A percentile compares a stretch with the other conserved stretches of the same genome.
Evolutionary conservation across 495 filamentous ascomycete genomes (phyloP).

Genomic region (Chaetomium tenue): DNA sequence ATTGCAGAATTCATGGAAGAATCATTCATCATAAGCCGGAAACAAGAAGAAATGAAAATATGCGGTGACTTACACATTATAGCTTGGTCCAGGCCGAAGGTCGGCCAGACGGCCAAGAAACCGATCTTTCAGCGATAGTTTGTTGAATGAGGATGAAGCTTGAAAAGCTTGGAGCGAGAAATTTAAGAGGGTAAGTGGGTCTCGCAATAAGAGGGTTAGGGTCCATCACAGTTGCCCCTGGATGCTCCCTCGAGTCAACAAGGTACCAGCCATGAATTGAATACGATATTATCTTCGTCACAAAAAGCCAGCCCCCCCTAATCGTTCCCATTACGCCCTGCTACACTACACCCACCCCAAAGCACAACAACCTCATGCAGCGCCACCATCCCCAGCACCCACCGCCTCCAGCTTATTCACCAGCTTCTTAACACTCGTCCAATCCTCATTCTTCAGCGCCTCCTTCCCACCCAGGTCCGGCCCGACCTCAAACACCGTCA

Average conservation of each 20-base stretch:
- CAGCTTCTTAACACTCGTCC: constrained; percentile 84
- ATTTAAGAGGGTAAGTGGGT: not conserved
- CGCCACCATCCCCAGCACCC: constrained; percentile 32
- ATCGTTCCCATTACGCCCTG: constrained; percentile 3
- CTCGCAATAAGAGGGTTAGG: constrained; percentile 3
- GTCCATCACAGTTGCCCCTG: not conserved
- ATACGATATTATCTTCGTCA: not conserved
- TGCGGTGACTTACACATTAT: constrained; percentile 11
- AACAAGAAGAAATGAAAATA: not conserved
- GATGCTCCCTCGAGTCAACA: not conserved
- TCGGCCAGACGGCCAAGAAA: not conserved
- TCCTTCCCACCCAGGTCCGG: constrained; percentile 78
- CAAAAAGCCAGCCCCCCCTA: not conserved
- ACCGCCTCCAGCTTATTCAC: constrained; percentile 63
- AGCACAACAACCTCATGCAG: constrained; percentile 24
- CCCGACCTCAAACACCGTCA: constrained; percentile 93
- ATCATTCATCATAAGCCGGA: constrained; percentile 45
- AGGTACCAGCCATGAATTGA: not conserved
- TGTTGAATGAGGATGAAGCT: not conserved
- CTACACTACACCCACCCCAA: not conserved
- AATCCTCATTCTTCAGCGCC: constrained; percentile 78
- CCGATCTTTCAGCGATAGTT: not conserved
- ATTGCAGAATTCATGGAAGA: constrained; percentile 58
- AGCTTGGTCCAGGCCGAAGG: too few species aligned
- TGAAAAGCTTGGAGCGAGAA: not conserved